A percentile compares a stretch with the other conserved stretches of the same genome.
phyloP scores from a whole-genome alignment of 2,329 filamentous ascomycete genomes.

The Stachybotrys echinatus region DNA sequence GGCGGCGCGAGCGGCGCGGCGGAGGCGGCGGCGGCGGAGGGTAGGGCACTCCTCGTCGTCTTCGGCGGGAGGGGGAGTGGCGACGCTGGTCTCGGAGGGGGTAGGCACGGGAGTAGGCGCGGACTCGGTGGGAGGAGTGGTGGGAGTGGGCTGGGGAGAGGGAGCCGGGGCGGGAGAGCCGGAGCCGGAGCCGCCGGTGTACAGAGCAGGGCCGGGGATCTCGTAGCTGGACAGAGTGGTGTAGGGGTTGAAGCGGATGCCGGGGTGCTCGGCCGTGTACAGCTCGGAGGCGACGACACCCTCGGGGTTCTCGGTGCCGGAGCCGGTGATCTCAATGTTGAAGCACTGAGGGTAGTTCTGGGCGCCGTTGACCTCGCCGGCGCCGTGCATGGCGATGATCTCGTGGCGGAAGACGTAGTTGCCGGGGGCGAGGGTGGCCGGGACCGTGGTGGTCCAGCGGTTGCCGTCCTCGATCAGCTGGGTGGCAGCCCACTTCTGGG shows the following conservation, averaged over 20 bases:
- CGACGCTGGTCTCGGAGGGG: not conserved
- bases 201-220: slow-evolving; percentile 20
- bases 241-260: slow-evolving; percentile 27
- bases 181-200: slow-evolving; percentile 9
- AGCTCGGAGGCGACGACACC: slow-evolving; percentile 23
- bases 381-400: slow-evolving; percentile 44
- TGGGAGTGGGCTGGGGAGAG: not conserved
- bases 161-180: slow-evolving; percentile 8
- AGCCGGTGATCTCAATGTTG: slow-evolving; percentile 39
- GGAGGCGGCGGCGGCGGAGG: too few relatives aligned
- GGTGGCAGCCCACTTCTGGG: slow-evolving; percentile 27
- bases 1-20: too few relatives aligned
- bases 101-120: not conserved
- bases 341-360: slow-evolving; percentile 49
- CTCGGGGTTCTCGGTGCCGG: slow-evolving; percentile 24
- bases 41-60: too few relatives aligned
- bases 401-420: slow-evolving; percentile 47
- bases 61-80: not conserved
- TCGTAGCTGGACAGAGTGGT: slow-evolving; percentile 16
- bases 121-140: slow-evolving; percentile 3
- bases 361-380: slow-evolving; percentile 36
- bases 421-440: slow-evolving; percentile 23
- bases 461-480: slow-evolving; percentile 35
- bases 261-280: slow-evolving; percentile 21
- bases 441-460: slow-evolving; percentile 26